Evolutionary conservation across 768 basidiomycete genomes (phyloP).

Genomic region (Chalciporus sphaerocephalus): DNA sequence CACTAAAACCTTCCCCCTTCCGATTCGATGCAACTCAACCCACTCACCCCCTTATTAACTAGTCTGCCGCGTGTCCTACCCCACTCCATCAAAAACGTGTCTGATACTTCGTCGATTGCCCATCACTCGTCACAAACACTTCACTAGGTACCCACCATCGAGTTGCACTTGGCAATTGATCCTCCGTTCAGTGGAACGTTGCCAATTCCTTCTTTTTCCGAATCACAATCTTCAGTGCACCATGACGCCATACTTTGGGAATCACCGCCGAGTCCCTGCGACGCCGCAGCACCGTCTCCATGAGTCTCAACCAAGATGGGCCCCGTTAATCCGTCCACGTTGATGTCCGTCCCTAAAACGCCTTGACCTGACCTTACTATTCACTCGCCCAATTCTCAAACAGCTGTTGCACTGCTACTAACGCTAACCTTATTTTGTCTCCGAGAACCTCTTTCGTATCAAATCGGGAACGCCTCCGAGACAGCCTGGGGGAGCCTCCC

Average conservation of each 20-base stretch:
- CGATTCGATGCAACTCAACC: no score
- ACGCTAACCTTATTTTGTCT: background rate
- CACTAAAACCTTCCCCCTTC: no score
- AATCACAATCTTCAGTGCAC: background rate
- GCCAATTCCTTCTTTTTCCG: background rate
- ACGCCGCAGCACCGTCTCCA: conserved; percentile 26
- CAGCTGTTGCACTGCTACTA: background rate
- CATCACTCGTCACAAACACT: background rate
- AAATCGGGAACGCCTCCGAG: background rate
- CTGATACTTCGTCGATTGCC: conserved; percentile 3
- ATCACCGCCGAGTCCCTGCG: conserved; percentile 18
- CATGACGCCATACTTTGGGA: conserved; percentile 5
- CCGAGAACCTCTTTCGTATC: background rate
- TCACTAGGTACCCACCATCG: background rate
- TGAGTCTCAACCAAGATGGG: conserved; percentile 13
- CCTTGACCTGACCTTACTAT: conserved; percentile 10
- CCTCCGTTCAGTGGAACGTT: background rate
- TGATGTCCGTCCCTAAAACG: conserved; percentile 14
- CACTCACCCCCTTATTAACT: background rate
- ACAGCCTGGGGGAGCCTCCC: background rate
- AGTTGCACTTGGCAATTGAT: background rate
- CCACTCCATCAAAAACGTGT: conserved; percentile 26
- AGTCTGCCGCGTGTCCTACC: conserved; percentile 11
- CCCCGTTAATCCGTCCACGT: conserved; percentile 12
- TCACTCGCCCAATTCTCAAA: background rate